phyloP scores from a whole-genome alignment of 306 rosid species.

The Vachellia pachyceras region DNA sequence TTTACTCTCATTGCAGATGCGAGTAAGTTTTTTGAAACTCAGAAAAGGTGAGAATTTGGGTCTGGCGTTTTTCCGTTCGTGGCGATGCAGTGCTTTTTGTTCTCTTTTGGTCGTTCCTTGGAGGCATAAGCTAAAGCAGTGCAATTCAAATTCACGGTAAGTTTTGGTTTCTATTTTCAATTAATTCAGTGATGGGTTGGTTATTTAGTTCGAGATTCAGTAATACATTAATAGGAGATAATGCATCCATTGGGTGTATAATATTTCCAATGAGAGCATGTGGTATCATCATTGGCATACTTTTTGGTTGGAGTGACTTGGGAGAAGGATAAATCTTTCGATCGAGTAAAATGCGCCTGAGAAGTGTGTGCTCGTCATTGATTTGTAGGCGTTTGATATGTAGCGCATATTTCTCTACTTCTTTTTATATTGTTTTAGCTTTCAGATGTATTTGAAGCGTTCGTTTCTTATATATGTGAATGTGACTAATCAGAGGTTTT shows the following conservation, averaged over 20 bases:
- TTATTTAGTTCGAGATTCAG: background rate
- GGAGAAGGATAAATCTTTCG: no score
- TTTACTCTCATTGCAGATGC: background rate
- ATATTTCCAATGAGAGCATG: background rate
- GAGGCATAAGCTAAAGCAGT: background rate
- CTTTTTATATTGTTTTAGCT: no score
- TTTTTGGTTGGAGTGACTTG: background rate
- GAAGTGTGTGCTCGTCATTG: background rate
- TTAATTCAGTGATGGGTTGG: background rate
- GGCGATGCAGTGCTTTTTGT: background rate
- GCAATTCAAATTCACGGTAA: background rate
- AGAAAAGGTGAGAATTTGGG: background rate
- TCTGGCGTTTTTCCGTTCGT: background rate
- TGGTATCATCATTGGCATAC: background rate
- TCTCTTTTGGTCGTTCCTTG: background rate
- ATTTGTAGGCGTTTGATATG: background rate
- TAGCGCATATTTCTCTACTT: background rate
- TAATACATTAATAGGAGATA: background rate
- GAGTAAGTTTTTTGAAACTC: background rate
- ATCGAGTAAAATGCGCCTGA: background rate
- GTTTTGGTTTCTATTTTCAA: background rate
- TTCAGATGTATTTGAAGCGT: background rate
- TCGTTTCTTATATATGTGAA: background rate
- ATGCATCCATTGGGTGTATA: background rate
- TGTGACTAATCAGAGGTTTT: background rate